Percentiles rank a stretch among this genome's conserved stretches.
Evolutionary conservation across 768 basidiomycete genomes (phyloP).

Genomic region (Albatrellus ellisii): DNA sequence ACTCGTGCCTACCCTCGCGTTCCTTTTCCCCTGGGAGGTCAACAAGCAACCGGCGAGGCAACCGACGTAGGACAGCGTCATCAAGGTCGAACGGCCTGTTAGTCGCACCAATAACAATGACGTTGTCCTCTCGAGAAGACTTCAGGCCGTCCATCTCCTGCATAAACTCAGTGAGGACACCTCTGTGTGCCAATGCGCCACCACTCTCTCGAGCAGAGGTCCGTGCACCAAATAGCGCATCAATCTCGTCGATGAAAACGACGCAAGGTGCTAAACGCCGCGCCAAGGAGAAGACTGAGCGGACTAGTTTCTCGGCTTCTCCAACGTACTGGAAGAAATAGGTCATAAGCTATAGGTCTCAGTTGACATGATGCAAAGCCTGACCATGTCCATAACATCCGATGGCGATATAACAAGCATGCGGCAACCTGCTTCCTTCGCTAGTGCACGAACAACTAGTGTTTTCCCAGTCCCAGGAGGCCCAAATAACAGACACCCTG

Average conservation of each 20-base stretch:
- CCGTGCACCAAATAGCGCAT: slow-evolving; percentile 84
- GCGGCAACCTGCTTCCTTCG: slow-evolving; percentile 85
- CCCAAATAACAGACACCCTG: slow-evolving; percentile 83
- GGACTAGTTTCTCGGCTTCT: slow-evolving; percentile 83
- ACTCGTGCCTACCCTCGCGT: slow-evolving; percentile 51
- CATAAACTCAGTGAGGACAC: slow-evolving; percentile 88
- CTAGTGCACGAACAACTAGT: slow-evolving; percentile 76
- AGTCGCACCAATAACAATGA: slow-evolving; percentile 90
- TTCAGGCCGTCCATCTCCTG: slow-evolving; percentile 94
- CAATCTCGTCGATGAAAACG: slow-evolving; percentile 90
- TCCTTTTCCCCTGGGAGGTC: slow-evolving; percentile 84
- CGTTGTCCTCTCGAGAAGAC: slow-evolving; percentile 61
- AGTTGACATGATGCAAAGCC: slow-evolving; percentile 14
- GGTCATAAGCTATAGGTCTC: slow-evolving; percentile 1
- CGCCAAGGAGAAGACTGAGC: slow-evolving; percentile 80
- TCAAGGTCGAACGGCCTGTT: slow-evolving; percentile 86
- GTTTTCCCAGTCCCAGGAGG: slow-evolving; percentile 94
- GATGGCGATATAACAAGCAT: slow-evolving; percentile 88
- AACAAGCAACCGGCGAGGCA: slow-evolving; percentile 77
- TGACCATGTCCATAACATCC: slow-evolving; percentile 93
- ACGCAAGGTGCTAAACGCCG: slow-evolving; percentile 82
- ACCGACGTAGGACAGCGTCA: slow-evolving; percentile 80
- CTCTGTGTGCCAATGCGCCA: slow-evolving; percentile 72
- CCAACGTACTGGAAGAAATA: slow-evolving; percentile 53
- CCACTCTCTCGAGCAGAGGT: slow-evolving; percentile 64